Evolutionary conservation across 208 protist species (phyloP).

Genomic region (Leishmania tropica): DNA sequence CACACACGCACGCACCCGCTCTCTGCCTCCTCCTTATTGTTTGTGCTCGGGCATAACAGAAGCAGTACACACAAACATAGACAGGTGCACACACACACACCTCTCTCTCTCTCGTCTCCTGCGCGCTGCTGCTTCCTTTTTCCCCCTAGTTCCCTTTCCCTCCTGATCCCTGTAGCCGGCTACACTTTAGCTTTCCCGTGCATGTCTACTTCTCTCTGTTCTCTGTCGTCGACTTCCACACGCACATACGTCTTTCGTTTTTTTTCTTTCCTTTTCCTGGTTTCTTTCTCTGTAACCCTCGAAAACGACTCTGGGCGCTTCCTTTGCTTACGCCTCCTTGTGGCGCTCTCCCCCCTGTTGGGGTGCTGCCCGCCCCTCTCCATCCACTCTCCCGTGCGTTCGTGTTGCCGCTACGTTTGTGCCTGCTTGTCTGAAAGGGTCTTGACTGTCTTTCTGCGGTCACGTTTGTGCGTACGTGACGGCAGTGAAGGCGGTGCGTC

Average conservation of each 20-base stretch:
- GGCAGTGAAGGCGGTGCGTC: not conserved
- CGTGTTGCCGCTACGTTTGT: not conserved
- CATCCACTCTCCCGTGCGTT: not conserved
- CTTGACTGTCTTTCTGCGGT: not conserved
- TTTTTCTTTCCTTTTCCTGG: not conserved
- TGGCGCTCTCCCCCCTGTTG: not conserved
- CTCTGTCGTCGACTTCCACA: not conserved
- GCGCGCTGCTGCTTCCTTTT: not conserved
- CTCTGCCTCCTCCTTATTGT: not conserved
- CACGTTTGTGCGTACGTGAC: not conserved
- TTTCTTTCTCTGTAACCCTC: not conserved
- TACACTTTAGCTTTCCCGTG: not conserved
- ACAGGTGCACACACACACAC: not conserved
- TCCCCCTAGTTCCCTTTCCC: not conserved
- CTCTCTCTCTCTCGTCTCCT: not conserved
- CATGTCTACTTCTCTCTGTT: not conserved
- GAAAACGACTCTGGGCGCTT: not conserved
- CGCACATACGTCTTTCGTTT: not conserved
- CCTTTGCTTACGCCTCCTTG: not conserved
- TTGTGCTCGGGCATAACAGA: not conserved
- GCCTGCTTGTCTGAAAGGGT: not conserved
- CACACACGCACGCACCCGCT: not conserved
- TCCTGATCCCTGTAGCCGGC: not conserved
- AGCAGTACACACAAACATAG: not conserved
- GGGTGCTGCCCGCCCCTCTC: not conserved